Evolutionary conservation across 148 eudicot species (phyloP), one percentile per base, ranked within the genome.

Genomic region (Polygonum aviculare): DNA sequence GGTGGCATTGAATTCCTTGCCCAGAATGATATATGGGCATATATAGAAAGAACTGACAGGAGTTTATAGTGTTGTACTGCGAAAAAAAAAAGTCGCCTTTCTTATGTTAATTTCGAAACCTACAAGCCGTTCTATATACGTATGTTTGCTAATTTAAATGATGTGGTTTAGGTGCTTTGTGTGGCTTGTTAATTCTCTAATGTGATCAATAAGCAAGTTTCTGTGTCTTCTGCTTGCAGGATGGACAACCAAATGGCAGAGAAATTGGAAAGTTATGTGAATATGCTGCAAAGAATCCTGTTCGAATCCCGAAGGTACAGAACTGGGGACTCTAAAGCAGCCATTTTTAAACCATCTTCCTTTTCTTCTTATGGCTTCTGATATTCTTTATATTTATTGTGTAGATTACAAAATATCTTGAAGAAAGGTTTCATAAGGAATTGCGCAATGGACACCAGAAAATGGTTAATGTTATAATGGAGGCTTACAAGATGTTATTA

Each of bases 271-370:
- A 95, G 86, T 83, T 95, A 73, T 95, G 97, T 79, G 99, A 95
- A 88, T 95, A 95, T 88, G 99, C 99, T 40, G 88, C 91, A 39
- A 95, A 92, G 85, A 95, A 95, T 82, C 99, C 99, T 81, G 45
- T 86, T 75, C 88, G 97, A 75, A 90, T 95, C 74, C 97, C 99
- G 12, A 95, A 95, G 93, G 99, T 92, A 77, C 69, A 50, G 60
- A 72, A 33, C 21, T 33, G 18, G 44, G n/a, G 36, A 63, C 50
- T 73, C 40, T 11, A 47, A 73, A 49, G 40, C 39, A 47, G 2
- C 22, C 8, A 47, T 33, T 7, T 51, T 12, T 33, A 5, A 48
- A 74, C 36, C 12, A 74, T 74, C 10, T 49, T 47, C 59, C 26
- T 67, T 51, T 51, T 15, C 55, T 10, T 15, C 72, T 67, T 36